Base-by-base conservation (phyloP, 768 basidiomycete genomes). In the Psilocybe cyanescens region DNA sequence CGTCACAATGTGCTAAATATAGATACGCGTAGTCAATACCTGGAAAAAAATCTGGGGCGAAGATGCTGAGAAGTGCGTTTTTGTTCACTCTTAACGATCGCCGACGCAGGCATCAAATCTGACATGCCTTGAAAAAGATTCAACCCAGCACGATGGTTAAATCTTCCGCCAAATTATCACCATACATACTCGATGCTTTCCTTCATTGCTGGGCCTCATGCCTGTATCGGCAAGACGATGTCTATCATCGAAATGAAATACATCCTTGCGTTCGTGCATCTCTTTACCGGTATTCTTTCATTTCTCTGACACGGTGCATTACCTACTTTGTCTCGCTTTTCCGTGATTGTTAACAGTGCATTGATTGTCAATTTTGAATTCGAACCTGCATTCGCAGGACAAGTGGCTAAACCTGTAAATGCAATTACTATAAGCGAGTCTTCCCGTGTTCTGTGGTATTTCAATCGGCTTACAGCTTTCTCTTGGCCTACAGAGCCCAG, bases 1-100 rank as follows among this genome's bases (percentile, higher is more conserved):
- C 17, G 16, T 48, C 47, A 4, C 3, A 48, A 4, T 24, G 17
- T 48, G 8, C 17, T 48, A 11, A 48, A n/a, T 56, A 33, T 28
- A 84, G 81, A 82, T 83, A 54, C 78, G 80, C 33, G 78, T 77
- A 3, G 70, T 83, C 48, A 85, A 85, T 61, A 82, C 81, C 0
- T 81, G 78, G 75, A 79, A 78, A 57, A 74, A 71, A 11, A 62
- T 80, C 12, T 85, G 82, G 83, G 83, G 83, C 16, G 76, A 76
- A 51, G 80, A 85, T 59, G 82, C 81, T 1, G 79, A 81, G 11
- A 4, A 9, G 17, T 50, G 12, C 29, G 29, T 50, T 31, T 50
- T 50, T 30, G 29, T 50, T 19, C 6, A 9, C 24, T 50, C 9
- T 16, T 7, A 7, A 35, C 7, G 11, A 7, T 35, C 33, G 33